Conservation (phyloP, 805 yeast genomes). For the Vanderwaltozyma polyspora region DNA sequence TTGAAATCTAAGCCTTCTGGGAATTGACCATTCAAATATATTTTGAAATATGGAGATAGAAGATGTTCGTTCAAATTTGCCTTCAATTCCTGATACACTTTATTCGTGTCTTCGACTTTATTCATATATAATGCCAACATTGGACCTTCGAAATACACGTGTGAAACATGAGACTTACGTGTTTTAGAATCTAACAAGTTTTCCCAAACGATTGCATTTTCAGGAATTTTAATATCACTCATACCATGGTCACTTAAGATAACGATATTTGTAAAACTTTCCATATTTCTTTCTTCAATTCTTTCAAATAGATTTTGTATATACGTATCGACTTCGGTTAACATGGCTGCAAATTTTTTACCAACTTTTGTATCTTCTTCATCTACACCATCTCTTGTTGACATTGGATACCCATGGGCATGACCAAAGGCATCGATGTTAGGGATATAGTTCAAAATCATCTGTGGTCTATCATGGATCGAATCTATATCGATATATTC, state of each 20-base stretch:
- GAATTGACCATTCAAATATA: slow-evolving; percentile 48
- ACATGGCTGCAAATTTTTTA: slow-evolving; percentile 19
- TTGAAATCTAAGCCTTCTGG: slow-evolving; percentile 26
- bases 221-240: slow-evolving; percentile 61
- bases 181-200: slow-evolving; percentile 44
- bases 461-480: slow-evolving; percentile 52
- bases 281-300: slow-evolving; percentile 43
- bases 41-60: slow-evolving; percentile 15
- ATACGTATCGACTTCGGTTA: slow-evolving; percentile 55
- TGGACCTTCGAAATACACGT: slow-evolving; percentile 11
- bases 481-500: slow-evolving; percentile 52
- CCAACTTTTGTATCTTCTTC: slow-evolving; percentile 1
- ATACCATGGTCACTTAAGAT: slow-evolving; percentile 88
- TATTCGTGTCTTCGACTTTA: slow-evolving; percentile 15
- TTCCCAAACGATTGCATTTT: slow-evolving; percentile 44
- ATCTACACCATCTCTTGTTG: slow-evolving; percentile 20
- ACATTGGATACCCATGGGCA: slow-evolving; percentile 54
- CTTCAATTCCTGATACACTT: slow-evolving; percentile 35
- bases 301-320: slow-evolving; percentile 40
- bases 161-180: slow-evolving; percentile 6
- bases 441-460: slow-evolving; percentile 69
- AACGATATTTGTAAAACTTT: slow-evolving; percentile 58
- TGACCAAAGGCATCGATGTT: slow-evolving; percentile 75
- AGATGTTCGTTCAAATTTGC: slow-evolving; percentile 21
- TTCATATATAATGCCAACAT: slow-evolving; percentile 7